These are phyloP conservation scores for Stipa capillata DNA, from an alignment of 176 grass and related monocot species.

Conservation along the genomic window DNA sequence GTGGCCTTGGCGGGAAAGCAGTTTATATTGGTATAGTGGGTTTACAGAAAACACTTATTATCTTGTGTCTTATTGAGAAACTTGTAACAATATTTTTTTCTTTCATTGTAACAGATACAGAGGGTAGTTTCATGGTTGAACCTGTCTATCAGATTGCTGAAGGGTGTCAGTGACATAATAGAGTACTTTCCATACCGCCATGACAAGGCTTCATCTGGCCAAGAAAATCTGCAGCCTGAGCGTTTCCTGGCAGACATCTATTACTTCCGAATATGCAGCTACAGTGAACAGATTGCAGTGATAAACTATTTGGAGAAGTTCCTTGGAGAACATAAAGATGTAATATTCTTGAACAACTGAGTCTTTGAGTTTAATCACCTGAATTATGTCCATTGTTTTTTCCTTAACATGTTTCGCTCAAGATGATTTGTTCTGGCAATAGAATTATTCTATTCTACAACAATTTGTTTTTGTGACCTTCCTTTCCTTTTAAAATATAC, in stretches of 20 bases:
- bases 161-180: conserved; percentile 74
- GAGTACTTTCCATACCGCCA: conserved; percentile 37
- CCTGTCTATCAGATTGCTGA: conserved; percentile 85
- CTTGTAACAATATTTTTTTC: background rate
- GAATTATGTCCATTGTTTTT: background rate
- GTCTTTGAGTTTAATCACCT: conserved; percentile 2
- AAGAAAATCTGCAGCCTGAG: conserved; percentile 56
- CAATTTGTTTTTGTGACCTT: background rate
- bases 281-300: conserved; percentile 89
- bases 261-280: conserved; percentile 95
- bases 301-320: conserved; percentile 94
- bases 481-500: background rate
- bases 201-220: conserved; percentile 36
- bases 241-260: conserved; percentile 74
- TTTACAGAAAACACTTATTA: background rate
- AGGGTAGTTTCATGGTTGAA: conserved; percentile 97
- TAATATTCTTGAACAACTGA: conserved; percentile 36
- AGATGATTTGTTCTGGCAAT: background rate
- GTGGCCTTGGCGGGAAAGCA: conserved; percentile 89
- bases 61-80: background rate
- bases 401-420: background rate
- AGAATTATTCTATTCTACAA: background rate
- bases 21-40: conserved; percentile 70
- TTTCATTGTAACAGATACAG: conserved; percentile 57
- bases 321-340: conserved; percentile 70